Evolutionary conservation across 225 moss, liverwort and hornwort genomes (phyloP), one percentile per base, ranked within the genome.

Genomic region (Asterella californica): DNA sequence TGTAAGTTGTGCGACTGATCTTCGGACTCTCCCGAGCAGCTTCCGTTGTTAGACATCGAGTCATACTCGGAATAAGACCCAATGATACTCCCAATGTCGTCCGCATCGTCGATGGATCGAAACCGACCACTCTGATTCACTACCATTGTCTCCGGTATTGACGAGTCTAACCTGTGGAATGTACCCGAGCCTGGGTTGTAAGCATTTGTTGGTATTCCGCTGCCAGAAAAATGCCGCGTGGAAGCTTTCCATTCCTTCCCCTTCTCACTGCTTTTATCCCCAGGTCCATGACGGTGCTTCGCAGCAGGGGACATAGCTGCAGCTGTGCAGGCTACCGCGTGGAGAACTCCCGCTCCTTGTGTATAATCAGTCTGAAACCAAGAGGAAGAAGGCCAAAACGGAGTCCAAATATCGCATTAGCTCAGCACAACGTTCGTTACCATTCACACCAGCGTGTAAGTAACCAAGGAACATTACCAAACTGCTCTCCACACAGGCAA

Each of bases 11-110:
- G 79, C 18, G 74, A 53, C 57, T 88, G 88, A 80, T 88, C 88
- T 79, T 88, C 88, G 17, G 88, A 88, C 76, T 88, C 88, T 19
- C 88, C 88, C 24, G 88, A 88, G 76, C 86, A 88, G 66, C 88
- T 88, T 37, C 88, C 88, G 61, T 88, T 86, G 45, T 88, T 88
- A 0, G 88, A 88, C 62, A 86, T 68, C n/a, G 88, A 84, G 19
- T 86, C 88, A 55, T 82, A 83, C 80, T 88, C 88, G 0, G 86
- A 86, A 55, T 82, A 82, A 27, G 83, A 83, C 18, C 88, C 83
- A 69, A 78, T 75, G 3, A 71, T 63, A 53, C 86, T 88, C 19
- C 81, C 83, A 21, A 84, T 38, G 33, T 88, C 88, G 67, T 86
- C 84, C 29, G 75, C 73, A 52, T 88, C 87, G 67, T 88, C 85